Evolutionary conservation across 2,329 filamentous ascomycete genomes (phyloP).

Genomic region (Setomelanomma holmii): DNA sequence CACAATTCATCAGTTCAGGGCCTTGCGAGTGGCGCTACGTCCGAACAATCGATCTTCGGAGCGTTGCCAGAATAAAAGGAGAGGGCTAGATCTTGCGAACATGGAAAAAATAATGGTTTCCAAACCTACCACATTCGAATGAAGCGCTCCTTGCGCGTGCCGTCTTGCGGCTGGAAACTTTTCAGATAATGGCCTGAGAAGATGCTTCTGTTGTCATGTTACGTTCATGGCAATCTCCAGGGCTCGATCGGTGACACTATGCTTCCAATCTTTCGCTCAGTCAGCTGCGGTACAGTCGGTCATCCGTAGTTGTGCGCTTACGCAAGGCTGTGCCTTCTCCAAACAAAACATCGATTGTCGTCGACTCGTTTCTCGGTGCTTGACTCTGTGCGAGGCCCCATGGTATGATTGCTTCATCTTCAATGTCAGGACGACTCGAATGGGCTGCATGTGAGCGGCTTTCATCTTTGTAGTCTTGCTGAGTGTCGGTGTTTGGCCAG

Average conservation of each 20-base stretch:
- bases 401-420: slow-evolving; percentile 13
- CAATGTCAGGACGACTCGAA: slow-evolving; percentile 12
- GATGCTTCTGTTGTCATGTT: too few species aligned
- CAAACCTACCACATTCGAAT: background rate
- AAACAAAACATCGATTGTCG: slow-evolving; percentile 8
- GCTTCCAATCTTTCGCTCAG: background rate
- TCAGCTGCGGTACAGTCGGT: background rate
- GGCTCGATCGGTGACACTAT: background rate
- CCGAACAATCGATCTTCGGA: too few species aligned
- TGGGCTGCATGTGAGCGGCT: background rate
- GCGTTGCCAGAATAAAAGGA: too few species aligned
- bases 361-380: background rate
- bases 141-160: background rate
- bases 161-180: background rate
- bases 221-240: background rate
- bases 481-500: slow-evolving; percentile 3
- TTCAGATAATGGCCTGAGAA: background rate
- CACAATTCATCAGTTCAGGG: too few species aligned
- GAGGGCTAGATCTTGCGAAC: background rate
- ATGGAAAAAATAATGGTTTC: background rate
- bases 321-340: slow-evolving; percentile 5
- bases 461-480: background rate
- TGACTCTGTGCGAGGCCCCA: slow-evolving; percentile 15
- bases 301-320: slow-evolving; percentile 1
- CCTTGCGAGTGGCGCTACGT: too few species aligned